A percentile compares a stretch with the other conserved stretches of the same genome.
phyloP scores from a whole-genome alignment of 345 rosid genomes.

The Laguncularia racemosa region DNA sequence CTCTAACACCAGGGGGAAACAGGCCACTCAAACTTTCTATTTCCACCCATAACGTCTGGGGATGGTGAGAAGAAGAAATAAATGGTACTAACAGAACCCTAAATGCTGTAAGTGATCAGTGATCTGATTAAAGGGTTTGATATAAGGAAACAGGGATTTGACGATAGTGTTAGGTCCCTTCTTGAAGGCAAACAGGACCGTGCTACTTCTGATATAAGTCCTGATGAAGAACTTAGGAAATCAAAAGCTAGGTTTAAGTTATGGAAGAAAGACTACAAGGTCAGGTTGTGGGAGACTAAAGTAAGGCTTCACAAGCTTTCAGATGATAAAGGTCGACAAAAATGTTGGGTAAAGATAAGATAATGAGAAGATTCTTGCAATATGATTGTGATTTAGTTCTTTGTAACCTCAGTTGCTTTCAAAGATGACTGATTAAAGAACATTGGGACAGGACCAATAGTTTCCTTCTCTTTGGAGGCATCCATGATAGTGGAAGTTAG shows the following conservation, averaged over 20 bases:
- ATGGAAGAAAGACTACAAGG: conserved; percentile 90
- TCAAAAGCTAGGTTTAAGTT: conserved; percentile 57
- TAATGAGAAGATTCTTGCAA: neutral
- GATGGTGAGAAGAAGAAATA: conserved; percentile 38
- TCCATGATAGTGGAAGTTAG: too few species aligned
- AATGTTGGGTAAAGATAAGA: conserved; percentile 80
- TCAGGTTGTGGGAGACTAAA: conserved; percentile 58
- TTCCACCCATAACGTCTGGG: conserved; percentile 28
- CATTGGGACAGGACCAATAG: too few species aligned
- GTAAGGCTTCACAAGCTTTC: conserved; percentile 57
- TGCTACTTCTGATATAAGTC: conserved; percentile 26
- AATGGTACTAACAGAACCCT: conserved; percentile 35
- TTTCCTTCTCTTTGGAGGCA: too few species aligned
- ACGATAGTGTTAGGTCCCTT: conserved; percentile 50
- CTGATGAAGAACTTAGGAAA: conserved; percentile 57
- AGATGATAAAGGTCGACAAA: conserved; percentile 46
- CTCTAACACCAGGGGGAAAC: conserved; percentile 38
- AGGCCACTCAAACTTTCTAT: conserved; percentile 37
- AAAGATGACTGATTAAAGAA: too few species aligned
- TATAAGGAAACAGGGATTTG: conserved; percentile 54
- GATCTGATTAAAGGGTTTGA: conserved; percentile 75
- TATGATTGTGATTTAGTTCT: neutral
- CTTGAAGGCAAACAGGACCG: conserved; percentile 35
- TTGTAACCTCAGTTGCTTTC: too few species aligned
- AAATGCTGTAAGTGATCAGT: conserved; percentile 40